These are phyloP conservation scores for Brassica cretica DNA, from an alignment of 345 rosid species.

Conservation along the genomic window DNA sequence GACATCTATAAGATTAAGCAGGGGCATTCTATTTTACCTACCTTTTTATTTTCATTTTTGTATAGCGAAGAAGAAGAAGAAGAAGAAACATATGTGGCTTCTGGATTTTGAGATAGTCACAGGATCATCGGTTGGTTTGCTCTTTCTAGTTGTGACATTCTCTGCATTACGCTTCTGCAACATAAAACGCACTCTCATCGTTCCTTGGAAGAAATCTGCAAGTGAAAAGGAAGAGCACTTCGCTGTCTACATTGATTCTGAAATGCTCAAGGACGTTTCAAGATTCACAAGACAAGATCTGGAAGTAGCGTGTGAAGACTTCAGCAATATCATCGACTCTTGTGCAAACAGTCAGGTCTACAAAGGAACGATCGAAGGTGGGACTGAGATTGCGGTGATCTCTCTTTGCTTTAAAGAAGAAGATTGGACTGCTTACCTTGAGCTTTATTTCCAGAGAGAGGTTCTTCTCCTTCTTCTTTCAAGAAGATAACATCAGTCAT, in stretches of 20 bases:
- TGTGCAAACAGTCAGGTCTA: conserved; percentile 82
- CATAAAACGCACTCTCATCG: conserved; percentile 65
- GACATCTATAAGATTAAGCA: background rate
- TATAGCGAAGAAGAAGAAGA: conserved; percentile 42
- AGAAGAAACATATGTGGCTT: conserved; percentile 71
- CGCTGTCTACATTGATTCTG: conserved; percentile 73
- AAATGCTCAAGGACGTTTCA: conserved; percentile 70
- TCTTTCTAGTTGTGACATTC: conserved; percentile 56
- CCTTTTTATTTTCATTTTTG: background rate
- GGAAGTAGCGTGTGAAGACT: conserved; percentile 99
- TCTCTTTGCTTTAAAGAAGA: conserved; percentile 84
- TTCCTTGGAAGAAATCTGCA: conserved; percentile 89
- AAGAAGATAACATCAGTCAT: background rate
- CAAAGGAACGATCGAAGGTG: conserved; percentile 83
- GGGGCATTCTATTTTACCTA: background rate
- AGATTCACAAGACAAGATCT: conserved; percentile 89
- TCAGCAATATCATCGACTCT: conserved; percentile 93
- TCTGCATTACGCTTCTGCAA: conserved; percentile 65
- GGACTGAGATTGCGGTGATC: conserved; percentile 90
- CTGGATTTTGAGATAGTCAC: conserved; percentile 77
- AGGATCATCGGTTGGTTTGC: conserved; percentile 68
- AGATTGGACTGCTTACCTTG: conserved; percentile 84
- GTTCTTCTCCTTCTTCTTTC: conserved; percentile 43
- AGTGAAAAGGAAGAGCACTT: conserved; percentile 64
- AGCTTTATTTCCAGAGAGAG: conserved; percentile 92